Base-by-base conservation (phyloP, 129 eudicot genomes). In the Rutidosis leptorrhynchoides region DNA sequence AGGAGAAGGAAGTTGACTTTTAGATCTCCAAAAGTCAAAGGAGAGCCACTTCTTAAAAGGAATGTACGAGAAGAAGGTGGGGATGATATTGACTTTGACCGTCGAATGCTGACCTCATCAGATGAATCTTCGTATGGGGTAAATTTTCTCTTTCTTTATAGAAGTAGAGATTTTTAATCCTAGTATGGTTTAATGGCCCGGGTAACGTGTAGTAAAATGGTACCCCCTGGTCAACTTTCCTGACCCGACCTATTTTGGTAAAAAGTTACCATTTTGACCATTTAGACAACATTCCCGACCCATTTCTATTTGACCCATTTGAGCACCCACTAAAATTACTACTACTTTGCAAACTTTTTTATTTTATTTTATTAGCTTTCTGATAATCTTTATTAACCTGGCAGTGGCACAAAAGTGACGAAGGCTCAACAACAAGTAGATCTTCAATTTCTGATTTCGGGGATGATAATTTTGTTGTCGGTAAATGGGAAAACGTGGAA, bases 21-120 rank as follows among this genome's bases (percentile, higher is more conserved):
- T 64, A 81, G 76, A 76, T 79, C 84, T 40, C 86, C 86, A 2
- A 88, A 80, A 68, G 77, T 59, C 46, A 88, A 82, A 73, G 96
- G 89, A 46, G 96, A 88, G 67, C 96, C 96, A 1, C 74, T 88
- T 7, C 30, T 88, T 72, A 88, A 85, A 67, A 85, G 77, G 58
- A 32, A 78, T 46, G 71, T 77, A 76, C 76, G 83, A 35, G 92
- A 85, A 32, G 95, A 86, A 64, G 96, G 96, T 32, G 96, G 96
- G 29, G 96, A 88, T 71, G 96, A 88, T 71, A 88, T 88, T 57
- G 96, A 88, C 81, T 85, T 77, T 77, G 86, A 84, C 68, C 88
- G 92, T 9, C 74, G 92, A 32, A 87, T 80, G 80, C 82, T 90
- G 22, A 90, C 92, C 30, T 90, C 95, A 57, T 68, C 72, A 9